These are phyloP conservation scores for Curvularia spicifera DNA, from an alignment of 2,329 filamentous ascomycete genomes.

Conservation along the genomic window DNA sequence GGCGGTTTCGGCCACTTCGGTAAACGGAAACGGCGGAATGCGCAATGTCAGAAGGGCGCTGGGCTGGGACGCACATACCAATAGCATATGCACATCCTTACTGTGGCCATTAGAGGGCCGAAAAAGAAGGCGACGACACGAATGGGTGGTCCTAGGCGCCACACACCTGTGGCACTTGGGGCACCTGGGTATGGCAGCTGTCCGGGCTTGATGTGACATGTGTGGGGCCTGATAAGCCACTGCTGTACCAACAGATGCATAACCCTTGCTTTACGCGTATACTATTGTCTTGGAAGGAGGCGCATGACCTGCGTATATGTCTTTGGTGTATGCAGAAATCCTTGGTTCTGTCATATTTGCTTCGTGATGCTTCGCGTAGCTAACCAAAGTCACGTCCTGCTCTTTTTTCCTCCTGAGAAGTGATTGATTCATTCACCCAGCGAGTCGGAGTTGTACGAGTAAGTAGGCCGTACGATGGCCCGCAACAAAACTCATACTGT, in stretches of 20 bases:
- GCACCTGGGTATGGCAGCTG: slow-evolving; percentile 5
- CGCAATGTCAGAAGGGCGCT: slow-evolving; percentile 4
- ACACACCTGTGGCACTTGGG: slow-evolving; percentile 24
- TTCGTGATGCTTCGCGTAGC: background rate
- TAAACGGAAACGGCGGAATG: slow-evolving; percentile 13
- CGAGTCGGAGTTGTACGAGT: background rate
- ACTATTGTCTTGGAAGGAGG: slow-evolving; percentile 29
- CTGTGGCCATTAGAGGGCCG: slow-evolving; percentile 3
- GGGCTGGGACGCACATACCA: background rate
- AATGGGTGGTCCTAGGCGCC: slow-evolving; percentile 17
- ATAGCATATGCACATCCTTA: slow-evolving; percentile 4
- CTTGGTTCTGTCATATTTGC: background rate
- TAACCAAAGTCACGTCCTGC: background rate
- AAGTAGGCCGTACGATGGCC: background rate
- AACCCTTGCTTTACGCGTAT: slow-evolving; percentile 26
- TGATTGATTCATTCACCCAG: background rate
- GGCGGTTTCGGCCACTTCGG: slow-evolving; percentile 2
- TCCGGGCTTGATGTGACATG: slow-evolving; percentile 7
- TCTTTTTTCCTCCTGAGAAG: background rate
- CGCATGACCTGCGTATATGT: slow-evolving; percentile 20
- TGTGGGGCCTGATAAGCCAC: slow-evolving; percentile 19
- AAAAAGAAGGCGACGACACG: slow-evolving; percentile 1
- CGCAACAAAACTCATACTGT: background rate
- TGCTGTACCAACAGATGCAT: slow-evolving; percentile 18
- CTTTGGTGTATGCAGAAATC: background rate